A percentile compares a stretch with the other conserved stretches of the same genome.
phyloP scores from a whole-genome alignment of 1,284 basidiomycete genomes.

The Tetrapyrgos nigripes region DNA sequence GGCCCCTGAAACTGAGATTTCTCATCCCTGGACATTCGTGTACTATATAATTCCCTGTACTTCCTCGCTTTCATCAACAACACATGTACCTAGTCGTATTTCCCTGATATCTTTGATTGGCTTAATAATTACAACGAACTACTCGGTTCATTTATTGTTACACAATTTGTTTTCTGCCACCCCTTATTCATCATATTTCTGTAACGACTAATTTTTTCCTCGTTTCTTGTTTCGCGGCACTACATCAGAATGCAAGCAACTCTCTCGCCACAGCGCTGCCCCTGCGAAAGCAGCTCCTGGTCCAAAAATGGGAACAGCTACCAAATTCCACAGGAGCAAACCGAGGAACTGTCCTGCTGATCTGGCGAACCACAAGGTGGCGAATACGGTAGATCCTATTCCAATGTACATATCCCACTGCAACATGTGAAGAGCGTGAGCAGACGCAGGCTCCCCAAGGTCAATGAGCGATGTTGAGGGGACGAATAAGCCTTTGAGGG shows the following conservation, averaged over 20 bases:
- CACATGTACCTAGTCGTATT: no score
- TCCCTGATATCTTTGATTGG: no score
- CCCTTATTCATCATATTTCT: no score
- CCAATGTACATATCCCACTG: constrained; percentile 20
- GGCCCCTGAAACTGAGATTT: background rate
- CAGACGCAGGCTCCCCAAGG: background rate
- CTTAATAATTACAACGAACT: no score
- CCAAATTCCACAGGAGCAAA: constrained; percentile 10
- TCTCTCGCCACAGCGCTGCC: constrained; percentile 15
- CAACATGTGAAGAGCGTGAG: constrained; percentile 12
- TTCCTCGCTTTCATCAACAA: no score
- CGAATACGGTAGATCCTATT: constrained; percentile 6
- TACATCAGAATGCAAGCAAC: constrained; percentile 7
- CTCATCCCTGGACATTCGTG: background rate
- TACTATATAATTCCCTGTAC: background rate
- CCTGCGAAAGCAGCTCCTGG: constrained; percentile 14
- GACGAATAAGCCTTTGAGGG: constrained; percentile 13
- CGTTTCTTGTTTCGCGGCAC: background rate
- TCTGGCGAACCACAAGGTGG: constrained; percentile 15
- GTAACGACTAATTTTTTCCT: background rate
- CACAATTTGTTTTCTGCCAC: no score
- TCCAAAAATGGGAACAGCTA: constrained; percentile 8
- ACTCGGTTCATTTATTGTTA: no score
- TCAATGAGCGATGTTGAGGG: constrained; percentile 7
- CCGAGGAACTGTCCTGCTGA: constrained; percentile 8